These are phyloP conservation scores for Chaetoceros muelleri DNA, from an alignment of 108 stramenopile species.

Conservation along the genomic window DNA sequence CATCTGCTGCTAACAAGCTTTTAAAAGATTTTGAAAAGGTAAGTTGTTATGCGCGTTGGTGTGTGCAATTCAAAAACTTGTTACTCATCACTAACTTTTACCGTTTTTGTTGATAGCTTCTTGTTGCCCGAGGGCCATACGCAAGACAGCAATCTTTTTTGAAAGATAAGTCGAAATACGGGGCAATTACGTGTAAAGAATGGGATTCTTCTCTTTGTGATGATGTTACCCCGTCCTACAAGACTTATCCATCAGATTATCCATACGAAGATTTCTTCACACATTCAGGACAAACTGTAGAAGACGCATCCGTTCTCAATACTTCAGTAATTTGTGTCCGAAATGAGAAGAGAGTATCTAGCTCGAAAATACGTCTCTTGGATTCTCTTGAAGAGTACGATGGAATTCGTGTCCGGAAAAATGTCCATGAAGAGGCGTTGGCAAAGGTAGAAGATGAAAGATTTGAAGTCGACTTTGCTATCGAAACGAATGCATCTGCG, in stretches of 20 bases:
- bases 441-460: conserved; percentile 77
- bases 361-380: conserved; percentile 1
- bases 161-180: conserved; percentile 71
- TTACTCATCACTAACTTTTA: background rate
- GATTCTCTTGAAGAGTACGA: conserved; percentile 55
- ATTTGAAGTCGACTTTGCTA: conserved; percentile 98
- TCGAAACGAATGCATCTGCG: conserved; percentile 84
- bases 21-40: conserved; percentile 61
- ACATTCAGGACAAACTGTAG: conserved; percentile 41
- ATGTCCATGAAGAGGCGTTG: conserved; percentile 74
- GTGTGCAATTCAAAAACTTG: background rate
- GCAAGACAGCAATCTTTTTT: conserved; percentile 38
- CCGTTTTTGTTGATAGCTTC: conserved; percentile 8
- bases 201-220: conserved; percentile 36
- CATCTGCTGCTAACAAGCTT: conserved; percentile 40
- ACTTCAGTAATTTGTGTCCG: conserved; percentile 29
- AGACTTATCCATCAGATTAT: conserved; percentile 53
- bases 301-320: conserved; percentile 48
- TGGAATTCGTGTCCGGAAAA: conserved; percentile 38
- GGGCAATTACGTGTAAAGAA: conserved; percentile 34
- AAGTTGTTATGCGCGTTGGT: background rate
- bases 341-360: conserved; percentile 9
- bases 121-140: conserved; percentile 68
- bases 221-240: conserved; percentile 60
- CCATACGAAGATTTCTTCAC: conserved; percentile 25